Percentiles rank a stretch among this genome's conserved stretches.
These are phyloP conservation scores for Nematocida minor DNA, from an alignment of 371 early-diverging fungal species.

Conservation along the genomic window DNA sequence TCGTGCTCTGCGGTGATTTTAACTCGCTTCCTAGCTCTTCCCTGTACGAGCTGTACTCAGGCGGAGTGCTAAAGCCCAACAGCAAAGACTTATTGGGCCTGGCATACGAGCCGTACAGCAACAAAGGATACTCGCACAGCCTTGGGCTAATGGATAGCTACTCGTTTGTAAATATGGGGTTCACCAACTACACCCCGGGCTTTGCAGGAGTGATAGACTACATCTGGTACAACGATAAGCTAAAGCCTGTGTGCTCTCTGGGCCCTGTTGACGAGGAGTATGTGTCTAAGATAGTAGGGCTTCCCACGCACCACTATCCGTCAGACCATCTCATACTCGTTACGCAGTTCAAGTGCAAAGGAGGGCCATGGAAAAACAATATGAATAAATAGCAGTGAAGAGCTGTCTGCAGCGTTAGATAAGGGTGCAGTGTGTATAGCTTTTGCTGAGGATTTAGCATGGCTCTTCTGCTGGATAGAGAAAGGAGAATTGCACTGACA, in stretches of 20 bases:
- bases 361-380: conserved; percentile 22
- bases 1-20: conserved; percentile 77
- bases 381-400: conserved; percentile 31
- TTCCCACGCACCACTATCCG: conserved; percentile 84
- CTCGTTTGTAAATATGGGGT: conserved; percentile 70
- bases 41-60: conserved; percentile 77
- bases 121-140: conserved; percentile 55
- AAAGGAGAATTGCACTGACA: no score
- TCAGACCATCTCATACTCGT: conserved; percentile 70
- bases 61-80: conserved; percentile 54
- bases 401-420: no score
- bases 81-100: conserved; percentile 70
- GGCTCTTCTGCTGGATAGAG: no score
- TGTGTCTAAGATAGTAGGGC: conserved; percentile 75
- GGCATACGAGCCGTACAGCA: conserved; percentile 76
- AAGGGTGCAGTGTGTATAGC: no score
- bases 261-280: conserved; percentile 75
- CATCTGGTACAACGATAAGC: conserved; percentile 78
- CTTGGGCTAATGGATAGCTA: conserved; percentile 65
- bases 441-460: no score
- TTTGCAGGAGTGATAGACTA: conserved; percentile 90
- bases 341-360: conserved; percentile 56
- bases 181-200: conserved; percentile 84
- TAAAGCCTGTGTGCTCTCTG: conserved; percentile 73
- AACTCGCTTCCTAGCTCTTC: conserved; percentile 83